Percentiles rank a stretch among this genome's conserved stretches.
Conservation (phyloP, 1,284 basidiomycete genomes). For the Ceratobasidium sp. region DNA sequence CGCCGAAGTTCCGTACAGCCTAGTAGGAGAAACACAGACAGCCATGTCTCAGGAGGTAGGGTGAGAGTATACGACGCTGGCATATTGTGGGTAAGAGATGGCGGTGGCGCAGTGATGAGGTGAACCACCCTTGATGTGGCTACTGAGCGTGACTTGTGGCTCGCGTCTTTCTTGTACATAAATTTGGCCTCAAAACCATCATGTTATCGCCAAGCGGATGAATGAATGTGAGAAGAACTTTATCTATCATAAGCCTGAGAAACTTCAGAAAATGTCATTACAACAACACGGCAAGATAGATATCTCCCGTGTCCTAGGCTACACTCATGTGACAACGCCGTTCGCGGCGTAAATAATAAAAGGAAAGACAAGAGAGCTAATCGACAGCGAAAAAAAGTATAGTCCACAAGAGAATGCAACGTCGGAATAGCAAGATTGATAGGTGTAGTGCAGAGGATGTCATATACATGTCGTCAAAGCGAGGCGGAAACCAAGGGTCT, state of each 20-base stretch:
- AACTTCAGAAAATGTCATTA: constrained; percentile 22
- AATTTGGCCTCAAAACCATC: too few relatives aligned
- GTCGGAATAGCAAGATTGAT: neutral
- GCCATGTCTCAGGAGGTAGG: neutral
- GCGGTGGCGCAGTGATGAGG: neutral
- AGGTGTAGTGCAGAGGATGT: neutral
- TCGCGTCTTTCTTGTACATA: too few relatives aligned
- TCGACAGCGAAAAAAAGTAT: neutral
- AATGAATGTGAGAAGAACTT: too few relatives aligned
- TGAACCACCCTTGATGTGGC: neutral
- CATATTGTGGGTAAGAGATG: neutral
- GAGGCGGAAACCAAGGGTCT: neutral
- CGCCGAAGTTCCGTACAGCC: neutral
- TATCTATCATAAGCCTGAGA: neutral
- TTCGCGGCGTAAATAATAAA: neutral
- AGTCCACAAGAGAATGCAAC: neutral
- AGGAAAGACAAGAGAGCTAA: neutral
- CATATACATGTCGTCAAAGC: constrained; percentile 9
- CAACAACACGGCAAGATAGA: constrained; percentile 27
- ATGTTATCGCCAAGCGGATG: too few relatives aligned
- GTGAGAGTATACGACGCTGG: neutral
- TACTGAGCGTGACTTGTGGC: neutral
- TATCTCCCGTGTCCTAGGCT: constrained; percentile 20
- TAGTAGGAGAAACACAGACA: neutral
- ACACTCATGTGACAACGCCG: constrained; percentile 27